Percentiles rank a stretch among this genome's conserved stretches.
Evolutionary conservation across 306 rosid species (phyloP).

Genomic region (Astragalus glycyphyllos): DNA sequence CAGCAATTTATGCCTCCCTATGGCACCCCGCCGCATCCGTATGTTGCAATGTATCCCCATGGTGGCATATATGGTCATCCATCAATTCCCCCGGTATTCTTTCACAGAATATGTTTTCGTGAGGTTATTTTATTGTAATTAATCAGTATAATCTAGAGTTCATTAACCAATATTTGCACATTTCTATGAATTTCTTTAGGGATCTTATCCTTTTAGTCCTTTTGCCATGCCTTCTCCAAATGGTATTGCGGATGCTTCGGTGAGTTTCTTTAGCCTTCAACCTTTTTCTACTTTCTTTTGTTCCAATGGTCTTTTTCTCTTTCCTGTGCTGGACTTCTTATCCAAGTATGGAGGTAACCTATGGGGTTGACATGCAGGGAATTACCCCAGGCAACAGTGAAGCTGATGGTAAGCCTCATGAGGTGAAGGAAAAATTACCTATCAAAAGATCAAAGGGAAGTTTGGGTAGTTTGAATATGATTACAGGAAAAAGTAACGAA

Average conservation of each 20-base stretch:
- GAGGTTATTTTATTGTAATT: slow-evolving; percentile 39
- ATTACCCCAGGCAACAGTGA: slow-evolving; percentile 81
- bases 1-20: slow-evolving; percentile 99
- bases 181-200: slow-evolving; percentile 57
- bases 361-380: slow-evolving; percentile 67
- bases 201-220: slow-evolving; percentile 96
- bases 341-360: slow-evolving; percentile 43
- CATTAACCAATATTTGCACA: slow-evolving; percentile 30
- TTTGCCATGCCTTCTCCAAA: slow-evolving; percentile 94
- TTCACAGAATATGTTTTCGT: slow-evolving; percentile 44
- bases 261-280: slow-evolving; percentile 53
- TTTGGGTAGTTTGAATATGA: slow-evolving; percentile 94
- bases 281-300: slow-evolving; percentile 1
- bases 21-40: slow-evolving; percentile 97
- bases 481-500: slow-evolving; percentile 89
- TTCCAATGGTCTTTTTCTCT: slow-evolving; percentile 1
- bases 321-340: slow-evolving; percentile 33
- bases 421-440: slow-evolving; percentile 90
- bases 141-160: slow-evolving; percentile 6
- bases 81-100: slow-evolving; percentile 90
- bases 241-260: slow-evolving; percentile 90
- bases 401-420: slow-evolving; percentile 85
- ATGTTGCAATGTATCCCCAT: slow-evolving; percentile 99
- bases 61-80: slow-evolving; percentile 99
- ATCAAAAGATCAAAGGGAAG: slow-evolving; percentile 99